Percentiles rank a stretch among this genome's conserved stretches.
Evolutionary conservation across 768 basidiomycete genomes (phyloP).

Genomic region (Suillus ampliporus): DNA sequence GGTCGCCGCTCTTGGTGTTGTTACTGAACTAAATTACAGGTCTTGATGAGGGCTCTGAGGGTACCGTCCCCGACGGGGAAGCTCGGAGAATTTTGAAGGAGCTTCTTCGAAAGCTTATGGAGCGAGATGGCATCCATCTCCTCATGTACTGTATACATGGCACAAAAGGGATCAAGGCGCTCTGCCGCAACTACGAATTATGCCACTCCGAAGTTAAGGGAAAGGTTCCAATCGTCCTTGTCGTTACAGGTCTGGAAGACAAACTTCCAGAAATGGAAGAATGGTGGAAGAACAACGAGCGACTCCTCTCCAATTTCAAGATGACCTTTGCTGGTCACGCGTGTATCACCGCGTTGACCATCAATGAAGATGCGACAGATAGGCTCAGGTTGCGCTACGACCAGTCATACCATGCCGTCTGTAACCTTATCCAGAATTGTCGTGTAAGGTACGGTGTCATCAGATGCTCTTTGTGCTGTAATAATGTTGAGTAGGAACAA

Average conservation of each 20-base stretch:
- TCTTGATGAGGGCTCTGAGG: constrained; percentile 38
- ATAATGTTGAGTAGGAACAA: not conserved
- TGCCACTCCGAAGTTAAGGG: constrained; percentile 23
- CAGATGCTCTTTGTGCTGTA: not conserved
- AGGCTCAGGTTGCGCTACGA: constrained; percentile 23
- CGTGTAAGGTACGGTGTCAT: not conserved
- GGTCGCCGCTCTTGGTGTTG: not conserved
- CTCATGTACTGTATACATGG: constrained; percentile 35
- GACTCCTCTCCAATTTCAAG: constrained; percentile 28
- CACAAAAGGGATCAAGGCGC: constrained; percentile 29
- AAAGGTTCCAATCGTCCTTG: constrained; percentile 28
- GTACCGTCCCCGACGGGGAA: constrained; percentile 31
- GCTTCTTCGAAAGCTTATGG: constrained; percentile 38
- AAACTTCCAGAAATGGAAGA: constrained; percentile 36
- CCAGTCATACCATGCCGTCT: constrained; percentile 28
- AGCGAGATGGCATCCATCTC: constrained; percentile 30
- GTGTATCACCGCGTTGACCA: constrained; percentile 42
- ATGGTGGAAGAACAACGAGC: constrained; percentile 46
- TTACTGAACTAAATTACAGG: constrained; percentile 19
- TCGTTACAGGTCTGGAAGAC: constrained; percentile 42
- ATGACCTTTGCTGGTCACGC: constrained; percentile 44
- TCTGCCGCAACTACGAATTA: constrained; percentile 34
- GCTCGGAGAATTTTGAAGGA: constrained; percentile 33
- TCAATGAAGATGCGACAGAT: constrained; percentile 22
- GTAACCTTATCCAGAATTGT: constrained; percentile 19